Conservation (phyloP, 2,329 filamentous ascomycete genomes). For the Fusarium humuli region DNA sequence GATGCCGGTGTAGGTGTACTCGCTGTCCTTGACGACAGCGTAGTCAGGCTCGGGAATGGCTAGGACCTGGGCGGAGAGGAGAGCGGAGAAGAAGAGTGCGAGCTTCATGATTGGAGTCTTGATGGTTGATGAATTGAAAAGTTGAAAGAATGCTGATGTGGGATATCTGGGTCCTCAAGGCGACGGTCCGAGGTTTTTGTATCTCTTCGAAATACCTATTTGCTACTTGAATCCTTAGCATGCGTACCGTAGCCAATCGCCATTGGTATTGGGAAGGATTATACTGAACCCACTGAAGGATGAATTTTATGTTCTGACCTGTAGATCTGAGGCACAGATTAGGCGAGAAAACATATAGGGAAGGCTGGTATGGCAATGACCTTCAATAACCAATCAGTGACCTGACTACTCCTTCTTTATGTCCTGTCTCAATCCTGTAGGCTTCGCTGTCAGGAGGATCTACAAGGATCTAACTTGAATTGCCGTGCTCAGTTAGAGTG, state of each 20-base stretch:
- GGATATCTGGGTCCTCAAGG: not conserved
- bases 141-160: not conserved
- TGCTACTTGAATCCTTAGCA: not conserved
- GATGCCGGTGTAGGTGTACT: constrained; percentile 10
- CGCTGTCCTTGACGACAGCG: constrained; percentile 6
- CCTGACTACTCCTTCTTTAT: not conserved
- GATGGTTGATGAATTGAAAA: not conserved
- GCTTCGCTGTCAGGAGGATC: not conserved
- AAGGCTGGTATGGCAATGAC: not conserved
- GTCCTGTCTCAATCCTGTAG: not conserved
- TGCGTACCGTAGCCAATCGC: not conserved
- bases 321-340: not conserved
- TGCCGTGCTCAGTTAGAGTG: not conserved
- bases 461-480: not conserved
- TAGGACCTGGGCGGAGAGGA: constrained; percentile 7
- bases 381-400: not conserved
- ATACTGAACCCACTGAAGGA: not conserved
- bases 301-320: not conserved
- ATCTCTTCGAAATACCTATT: not conserved
- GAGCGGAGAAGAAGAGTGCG: not conserved
- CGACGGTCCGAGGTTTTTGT: accelerated
- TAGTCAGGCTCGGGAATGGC: constrained; percentile 6
- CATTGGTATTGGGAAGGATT: not conserved
- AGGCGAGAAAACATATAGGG: not conserved
- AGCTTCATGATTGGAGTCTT: constrained; percentile 11